Conservation (phyloP, 148 eudicot species). For the Amaranthus cruentus region DNA sequence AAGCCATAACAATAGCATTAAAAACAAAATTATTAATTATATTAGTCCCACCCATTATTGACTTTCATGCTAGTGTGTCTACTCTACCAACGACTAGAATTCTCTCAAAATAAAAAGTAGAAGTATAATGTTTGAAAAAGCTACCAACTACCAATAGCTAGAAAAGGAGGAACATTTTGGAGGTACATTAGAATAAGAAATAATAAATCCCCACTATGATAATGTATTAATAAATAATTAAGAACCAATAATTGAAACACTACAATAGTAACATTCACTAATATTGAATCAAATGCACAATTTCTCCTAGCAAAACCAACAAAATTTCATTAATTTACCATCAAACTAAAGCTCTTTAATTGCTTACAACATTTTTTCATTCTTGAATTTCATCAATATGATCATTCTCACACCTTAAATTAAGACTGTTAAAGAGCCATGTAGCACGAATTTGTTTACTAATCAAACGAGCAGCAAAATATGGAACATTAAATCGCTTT, state of each 20-base stretch:
- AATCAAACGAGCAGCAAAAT: conserved; percentile 58
- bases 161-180: conserved; percentile 9
- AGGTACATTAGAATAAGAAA: background rate
- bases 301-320: background rate
- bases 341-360: background rate
- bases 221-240: background rate
- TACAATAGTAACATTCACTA: conserved; percentile 1
- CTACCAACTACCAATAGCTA: background rate
- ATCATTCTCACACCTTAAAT: background rate
- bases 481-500: conserved; percentile 38
- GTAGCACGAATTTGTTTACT: conserved; percentile 69
- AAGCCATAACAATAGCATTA: no score
- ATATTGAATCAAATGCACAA: background rate
- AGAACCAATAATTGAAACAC: conserved; percentile 10
- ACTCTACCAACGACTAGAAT: background rate
- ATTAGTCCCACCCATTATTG: background rate
- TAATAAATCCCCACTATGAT: background rate
- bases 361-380: background rate
- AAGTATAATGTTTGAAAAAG: background rate
- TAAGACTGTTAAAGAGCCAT: conserved; percentile 48
- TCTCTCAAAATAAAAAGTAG: background rate
- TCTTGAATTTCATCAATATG: conserved; percentile 14
- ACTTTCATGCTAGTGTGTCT: background rate
- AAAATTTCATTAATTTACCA: background rate
- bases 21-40: no score